Conservation (phyloP, 306 rosid genomes). For the Benincasa hispida region DNA sequence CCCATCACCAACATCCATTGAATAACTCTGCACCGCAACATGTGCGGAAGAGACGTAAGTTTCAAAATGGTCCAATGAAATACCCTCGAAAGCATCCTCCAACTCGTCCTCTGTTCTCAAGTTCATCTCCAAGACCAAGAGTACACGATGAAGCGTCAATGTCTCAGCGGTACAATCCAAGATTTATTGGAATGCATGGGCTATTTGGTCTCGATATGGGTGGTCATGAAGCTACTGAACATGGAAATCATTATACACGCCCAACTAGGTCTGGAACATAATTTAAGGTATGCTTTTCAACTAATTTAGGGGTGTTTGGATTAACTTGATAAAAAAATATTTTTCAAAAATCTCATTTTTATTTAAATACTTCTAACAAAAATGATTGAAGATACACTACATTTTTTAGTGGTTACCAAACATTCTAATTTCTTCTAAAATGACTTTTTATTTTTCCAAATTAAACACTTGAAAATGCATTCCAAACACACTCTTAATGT, state of each 20-base stretch:
- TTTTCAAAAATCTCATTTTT: too few relatives aligned
- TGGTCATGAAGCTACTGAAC: neutral
- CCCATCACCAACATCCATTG: neutral
- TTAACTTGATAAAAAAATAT: too few relatives aligned
- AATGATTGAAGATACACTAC: too few relatives aligned
- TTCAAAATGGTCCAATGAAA: neutral
- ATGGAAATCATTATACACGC: neutral
- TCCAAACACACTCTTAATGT: too few relatives aligned
- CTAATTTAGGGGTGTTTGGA: too few relatives aligned
- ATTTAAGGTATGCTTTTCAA: neutral
- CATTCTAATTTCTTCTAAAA: too few relatives aligned
- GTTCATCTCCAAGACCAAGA: neutral
- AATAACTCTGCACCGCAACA: neutral
- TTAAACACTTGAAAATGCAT: too few relatives aligned
- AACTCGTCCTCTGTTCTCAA: neutral
- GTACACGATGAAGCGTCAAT: neutral
- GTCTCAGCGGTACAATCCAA: neutral
- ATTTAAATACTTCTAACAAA: too few relatives aligned
- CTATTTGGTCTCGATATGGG: neutral
- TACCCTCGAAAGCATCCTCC: neutral
- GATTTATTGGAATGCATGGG: neutral
- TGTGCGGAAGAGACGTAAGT: neutral
- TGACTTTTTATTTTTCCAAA: too few relatives aligned
- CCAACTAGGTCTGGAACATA: neutral
- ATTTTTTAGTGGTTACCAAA: too few relatives aligned